Conservation (phyloP, 176 grass and related monocot genomes). For the Miscanthus lutarioriparius region DNA sequence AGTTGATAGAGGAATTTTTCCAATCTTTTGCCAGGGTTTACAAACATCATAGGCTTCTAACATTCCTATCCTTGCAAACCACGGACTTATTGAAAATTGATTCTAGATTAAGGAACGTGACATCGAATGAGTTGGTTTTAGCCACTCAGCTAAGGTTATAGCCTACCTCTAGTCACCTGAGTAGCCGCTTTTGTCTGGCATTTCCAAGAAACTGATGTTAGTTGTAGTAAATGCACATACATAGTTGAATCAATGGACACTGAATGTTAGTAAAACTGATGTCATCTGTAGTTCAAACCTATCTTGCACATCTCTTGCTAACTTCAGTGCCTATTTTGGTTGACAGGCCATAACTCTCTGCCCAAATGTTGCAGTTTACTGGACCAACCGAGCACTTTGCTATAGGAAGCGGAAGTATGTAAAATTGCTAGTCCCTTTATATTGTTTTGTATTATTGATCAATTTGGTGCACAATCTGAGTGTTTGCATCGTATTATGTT, state of each 20-base stretch:
- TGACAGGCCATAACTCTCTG: constrained; percentile 83
- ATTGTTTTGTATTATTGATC: constrained; percentile 26
- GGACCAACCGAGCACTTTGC: constrained; percentile 83
- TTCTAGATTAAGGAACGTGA: not conserved
- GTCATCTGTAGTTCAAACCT: not conserved
- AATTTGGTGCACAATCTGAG: not conserved
- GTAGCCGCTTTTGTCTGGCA: not conserved
- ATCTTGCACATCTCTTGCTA: constrained; percentile 1
- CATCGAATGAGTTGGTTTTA: not conserved
- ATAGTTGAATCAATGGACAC: not conserved
- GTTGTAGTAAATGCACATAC: not conserved
- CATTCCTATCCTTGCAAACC: not conserved
- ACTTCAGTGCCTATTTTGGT: constrained; percentile 42
- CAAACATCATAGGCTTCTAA: not conserved
- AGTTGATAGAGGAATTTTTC: not conserved
- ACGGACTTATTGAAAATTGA: not conserved
- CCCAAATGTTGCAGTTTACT: constrained; percentile 70
- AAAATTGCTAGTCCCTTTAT: constrained; percentile 35
- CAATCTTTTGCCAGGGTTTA: not conserved
- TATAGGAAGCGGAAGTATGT: constrained; percentile 79
- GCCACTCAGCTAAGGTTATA: not conserved
- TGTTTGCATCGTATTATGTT: constrained; percentile 26
- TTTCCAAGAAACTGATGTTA: not conserved
- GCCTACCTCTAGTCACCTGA: not conserved
- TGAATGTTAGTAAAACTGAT: too few relatives aligned